A percentile compares a stretch with the other conserved stretches of the same genome.
These are phyloP conservation scores for Suillus ampliporus DNA, from an alignment of 768 basidiomycete genomes.

Conservation along the genomic window DNA sequence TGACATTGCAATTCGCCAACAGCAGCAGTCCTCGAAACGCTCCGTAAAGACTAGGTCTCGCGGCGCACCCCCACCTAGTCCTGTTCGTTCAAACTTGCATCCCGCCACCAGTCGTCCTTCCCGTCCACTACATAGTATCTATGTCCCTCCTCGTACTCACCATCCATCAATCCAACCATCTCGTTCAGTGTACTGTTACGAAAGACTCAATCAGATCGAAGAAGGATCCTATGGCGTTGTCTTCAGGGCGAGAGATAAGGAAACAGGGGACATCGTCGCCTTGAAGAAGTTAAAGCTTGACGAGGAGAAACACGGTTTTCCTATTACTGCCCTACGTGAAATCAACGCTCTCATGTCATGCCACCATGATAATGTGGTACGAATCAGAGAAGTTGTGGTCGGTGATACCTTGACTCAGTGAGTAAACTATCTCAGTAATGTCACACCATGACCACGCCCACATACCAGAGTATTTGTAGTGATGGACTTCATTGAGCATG, in stretches of 20 bases:
- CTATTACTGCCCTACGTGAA: slow-evolving; percentile 95
- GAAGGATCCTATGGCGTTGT: slow-evolving; percentile 99
- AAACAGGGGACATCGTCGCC: slow-evolving; percentile 95
- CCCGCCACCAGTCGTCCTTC: slow-evolving; percentile 19
- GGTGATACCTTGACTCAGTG: slow-evolving; percentile 99
- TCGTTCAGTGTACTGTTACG: slow-evolving; percentile 93
- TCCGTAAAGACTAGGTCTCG: slow-evolving; percentile 46
- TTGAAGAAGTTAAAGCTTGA: slow-evolving; percentile 98
- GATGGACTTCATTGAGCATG: slow-evolving; percentile 99
- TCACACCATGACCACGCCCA: slow-evolving; percentile 15
- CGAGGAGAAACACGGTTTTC: slow-evolving; percentile 98
- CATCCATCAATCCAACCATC: slow-evolving; percentile 87
- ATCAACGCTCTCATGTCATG: slow-evolving; percentile 96
- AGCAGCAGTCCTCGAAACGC: slow-evolving; percentile 56
- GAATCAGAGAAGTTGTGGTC: slow-evolving; percentile 96
- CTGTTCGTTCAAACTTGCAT: slow-evolving; percentile 10
- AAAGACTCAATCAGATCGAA: slow-evolving; percentile 95
- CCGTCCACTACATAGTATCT: slow-evolving; percentile 57
- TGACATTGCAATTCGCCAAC: slow-evolving; percentile 40
- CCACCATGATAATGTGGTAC: slow-evolving; percentile 94
- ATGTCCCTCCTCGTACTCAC: slow-evolving; percentile 73
- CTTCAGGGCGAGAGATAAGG: slow-evolving; percentile 93
- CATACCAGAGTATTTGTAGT: slow-evolving; percentile 91
- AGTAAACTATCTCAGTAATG: slow-evolving; percentile 47
- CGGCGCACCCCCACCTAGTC: slow-evolving; percentile 25